Evolutionary conservation across 164 flowering plant genomes (phyloP).

Genomic region (Amborella trichopoda): DNA sequence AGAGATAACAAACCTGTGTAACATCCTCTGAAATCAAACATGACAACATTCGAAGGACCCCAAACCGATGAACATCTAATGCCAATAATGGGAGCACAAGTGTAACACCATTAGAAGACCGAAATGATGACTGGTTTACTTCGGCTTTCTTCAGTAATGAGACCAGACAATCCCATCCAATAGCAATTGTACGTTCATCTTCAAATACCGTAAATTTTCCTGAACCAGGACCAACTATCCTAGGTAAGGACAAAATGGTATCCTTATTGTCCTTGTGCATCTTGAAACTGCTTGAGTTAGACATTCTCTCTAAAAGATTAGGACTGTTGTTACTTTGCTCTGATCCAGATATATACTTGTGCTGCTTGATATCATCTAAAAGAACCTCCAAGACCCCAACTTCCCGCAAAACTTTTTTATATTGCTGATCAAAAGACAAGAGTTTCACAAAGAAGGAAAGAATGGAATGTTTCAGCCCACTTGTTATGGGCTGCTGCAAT

Average conservation of each 20-base stretch:
- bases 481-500: slow-evolving; percentile 79
- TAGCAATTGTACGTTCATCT: slow-evolving; percentile 50
- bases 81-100: slow-evolving; percentile 74
- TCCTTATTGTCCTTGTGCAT: slow-evolving; percentile 73
- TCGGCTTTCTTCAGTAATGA: slow-evolving; percentile 88
- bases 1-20: slow-evolving; percentile 43
- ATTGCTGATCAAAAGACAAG: slow-evolving; percentile 93
- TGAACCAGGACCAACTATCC: slow-evolving; percentile 60
- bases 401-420: slow-evolving; percentile 90
- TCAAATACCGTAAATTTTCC: slow-evolving; percentile 82
- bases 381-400: slow-evolving; percentile 94
- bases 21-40: slow-evolving; percentile 88
- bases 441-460: slow-evolving; percentile 94
- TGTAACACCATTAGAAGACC: slow-evolving; percentile 68
- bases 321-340: slow-evolving; percentile 34
- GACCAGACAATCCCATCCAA: slow-evolving; percentile 93
- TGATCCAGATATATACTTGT: slow-evolving; percentile 56
- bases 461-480: slow-evolving; percentile 76
- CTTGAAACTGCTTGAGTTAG: slow-evolving; percentile 69
- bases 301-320: slow-evolving; percentile 35
- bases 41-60: slow-evolving; percentile 74
- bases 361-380: slow-evolving; percentile 85
- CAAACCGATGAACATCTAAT: slow-evolving; percentile 70
- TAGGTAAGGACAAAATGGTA: slow-evolving; percentile 83
- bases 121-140: slow-evolving; percentile 70